Evolutionary conservation across 1,284 basidiomycete species (phyloP).

Genomic region (Xerocomus amazonicus): DNA sequence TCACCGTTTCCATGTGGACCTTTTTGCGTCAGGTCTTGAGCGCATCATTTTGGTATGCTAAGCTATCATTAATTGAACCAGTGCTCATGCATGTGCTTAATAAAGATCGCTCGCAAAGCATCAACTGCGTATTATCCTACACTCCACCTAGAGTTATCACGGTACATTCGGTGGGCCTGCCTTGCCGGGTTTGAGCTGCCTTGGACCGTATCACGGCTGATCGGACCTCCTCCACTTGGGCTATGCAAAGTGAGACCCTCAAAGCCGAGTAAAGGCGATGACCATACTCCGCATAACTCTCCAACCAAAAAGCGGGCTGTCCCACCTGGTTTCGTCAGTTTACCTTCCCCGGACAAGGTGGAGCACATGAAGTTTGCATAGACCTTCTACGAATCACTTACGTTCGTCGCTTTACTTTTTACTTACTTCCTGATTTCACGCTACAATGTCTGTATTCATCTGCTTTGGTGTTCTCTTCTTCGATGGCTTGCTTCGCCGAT

Average conservation of each 20-base stretch:
- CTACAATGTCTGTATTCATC: constrained; percentile 6
- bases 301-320: constrained; percentile 22
- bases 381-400: neutral
- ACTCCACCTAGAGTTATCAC: constrained; percentile 85
- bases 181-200: constrained; percentile 71
- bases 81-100: constrained; percentile 6
- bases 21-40: constrained; percentile 87
- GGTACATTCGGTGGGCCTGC: constrained; percentile 69
- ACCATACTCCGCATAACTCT: constrained; percentile 18
- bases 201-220: constrained; percentile 66
- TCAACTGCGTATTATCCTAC: constrained; percentile 90
- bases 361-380: constrained; percentile 31
- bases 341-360: constrained; percentile 26
- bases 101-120: constrained; percentile 86
- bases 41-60: constrained; percentile 64
- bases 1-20: constrained; percentile 74
- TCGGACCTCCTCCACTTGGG: constrained; percentile 63
- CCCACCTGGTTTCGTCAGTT: constrained; percentile 13
- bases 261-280: constrained; percentile 13
- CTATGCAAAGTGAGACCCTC: constrained; percentile 42
- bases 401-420: neutral
- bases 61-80: constrained; percentile 13
- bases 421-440: constrained; percentile 5
- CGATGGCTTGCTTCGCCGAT: constrained; percentile 12
- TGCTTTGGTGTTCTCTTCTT: constrained; percentile 4